phyloP scores from a whole-genome alignment of 2,329 filamentous ascomycete genomes.

The Chlorencoelia australis region DNA sequence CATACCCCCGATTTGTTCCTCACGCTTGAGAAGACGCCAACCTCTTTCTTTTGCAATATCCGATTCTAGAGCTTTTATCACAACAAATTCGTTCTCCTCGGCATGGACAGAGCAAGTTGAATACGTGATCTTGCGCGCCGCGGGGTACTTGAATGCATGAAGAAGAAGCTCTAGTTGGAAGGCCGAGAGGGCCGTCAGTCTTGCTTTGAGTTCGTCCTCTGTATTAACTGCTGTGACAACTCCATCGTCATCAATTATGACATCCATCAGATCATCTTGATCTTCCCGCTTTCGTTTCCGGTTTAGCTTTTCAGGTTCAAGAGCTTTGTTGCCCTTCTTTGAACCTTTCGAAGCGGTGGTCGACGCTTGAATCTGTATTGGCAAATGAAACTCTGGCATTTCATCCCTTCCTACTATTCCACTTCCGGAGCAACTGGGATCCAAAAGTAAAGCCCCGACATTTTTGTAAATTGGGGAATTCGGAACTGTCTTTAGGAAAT shows the following conservation, averaged over 20 bases:
- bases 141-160: constrained; percentile 76
- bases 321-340: constrained; percentile 18
- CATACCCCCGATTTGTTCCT: constrained; percentile 69
- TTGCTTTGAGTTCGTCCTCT: constrained; percentile 47
- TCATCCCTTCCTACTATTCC: constrained; percentile 88
- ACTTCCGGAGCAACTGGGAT: constrained; percentile 92
- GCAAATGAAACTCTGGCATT: constrained; percentile 57
- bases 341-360: constrained; percentile 22
- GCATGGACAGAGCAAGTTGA: constrained; percentile 87
- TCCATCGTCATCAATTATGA: constrained; percentile 46
- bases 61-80: constrained; percentile 60
- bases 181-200: constrained; percentile 62
- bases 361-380: constrained; percentile 22
- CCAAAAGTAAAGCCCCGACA: constrained; percentile 77
- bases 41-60: constrained; percentile 53
- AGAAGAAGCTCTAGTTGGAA: constrained; percentile 76
- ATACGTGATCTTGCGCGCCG: constrained; percentile 70
- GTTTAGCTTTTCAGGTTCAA: constrained; percentile 13
- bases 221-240: constrained; percentile 40
- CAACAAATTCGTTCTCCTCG: constrained; percentile 82
- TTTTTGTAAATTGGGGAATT: constrained; percentile 46
- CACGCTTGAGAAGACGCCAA: constrained; percentile 66
- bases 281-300: constrained; percentile 25
- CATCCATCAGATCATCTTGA: constrained; percentile 17
- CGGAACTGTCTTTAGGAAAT: constrained; percentile 73